Percentiles rank a stretch among this genome's conserved stretches.
These are phyloP conservation scores for Penicillium cinerascens DNA, from an alignment of 495 filamentous ascomycete species.

Conservation along the genomic window DNA sequence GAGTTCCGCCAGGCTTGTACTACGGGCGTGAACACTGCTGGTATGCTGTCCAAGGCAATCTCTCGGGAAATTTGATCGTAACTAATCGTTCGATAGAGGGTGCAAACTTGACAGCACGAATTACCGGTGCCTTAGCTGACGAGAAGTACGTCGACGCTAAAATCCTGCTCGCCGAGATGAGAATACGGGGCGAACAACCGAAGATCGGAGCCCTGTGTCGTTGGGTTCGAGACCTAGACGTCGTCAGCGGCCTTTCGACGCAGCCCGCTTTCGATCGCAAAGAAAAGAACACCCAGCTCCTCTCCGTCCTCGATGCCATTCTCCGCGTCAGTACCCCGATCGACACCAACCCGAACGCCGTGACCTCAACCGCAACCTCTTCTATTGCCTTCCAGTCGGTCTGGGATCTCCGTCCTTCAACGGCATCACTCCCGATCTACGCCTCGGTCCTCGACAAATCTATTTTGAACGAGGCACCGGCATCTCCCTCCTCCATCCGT, in stretches of 20 bases:
- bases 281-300: conserved; percentile 25
- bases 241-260: conserved; percentile 39
- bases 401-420: conserved; percentile 38
- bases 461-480: conserved; percentile 28
- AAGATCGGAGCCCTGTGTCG: conserved; percentile 41
- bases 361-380: conserved; percentile 14
- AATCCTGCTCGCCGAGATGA: conserved; percentile 37
- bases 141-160: conserved; percentile 35
- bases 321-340: conserved; percentile 37
- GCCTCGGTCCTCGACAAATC: conserved; percentile 37
- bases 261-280: conserved; percentile 27
- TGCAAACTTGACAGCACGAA: conserved; percentile 38
- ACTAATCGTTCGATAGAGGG: conserved; percentile 26
- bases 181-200: conserved; percentile 33
- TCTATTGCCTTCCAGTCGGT: conserved; percentile 39
- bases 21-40: conserved; percentile 35
- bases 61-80: neutral
- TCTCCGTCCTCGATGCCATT: conserved; percentile 35
- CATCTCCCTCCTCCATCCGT: conserved; percentile 27
- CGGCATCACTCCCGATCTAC: conserved; percentile 26
- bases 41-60: conserved; percentile 10
- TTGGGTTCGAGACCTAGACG: conserved; percentile 40
- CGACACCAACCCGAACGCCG: conserved; percentile 26
- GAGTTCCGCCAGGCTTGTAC: conserved; percentile 39
- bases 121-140: conserved; percentile 35